Conservation (phyloP, 164 flowering plant species). For the Nymphaea thermarum region DNA sequence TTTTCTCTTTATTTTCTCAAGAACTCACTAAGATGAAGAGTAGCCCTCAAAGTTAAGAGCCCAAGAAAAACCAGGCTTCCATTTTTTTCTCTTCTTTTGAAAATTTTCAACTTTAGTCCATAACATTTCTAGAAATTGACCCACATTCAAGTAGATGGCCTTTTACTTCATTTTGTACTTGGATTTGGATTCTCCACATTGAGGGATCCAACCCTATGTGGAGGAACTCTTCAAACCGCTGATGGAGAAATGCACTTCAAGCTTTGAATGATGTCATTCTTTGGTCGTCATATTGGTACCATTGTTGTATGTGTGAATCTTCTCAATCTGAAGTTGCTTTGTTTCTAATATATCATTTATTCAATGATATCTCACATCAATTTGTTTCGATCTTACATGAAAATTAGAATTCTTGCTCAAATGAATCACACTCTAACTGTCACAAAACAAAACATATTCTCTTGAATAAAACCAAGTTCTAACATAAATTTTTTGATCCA, state of each 20-base stretch:
- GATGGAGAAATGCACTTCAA: not conserved
- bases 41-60: too few species aligned
- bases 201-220: not conserved
- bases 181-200: not conserved
- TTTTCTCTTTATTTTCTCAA: too few species aligned
- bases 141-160: too few species aligned
- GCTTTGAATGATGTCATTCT: not conserved
- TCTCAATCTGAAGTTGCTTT: not conserved
- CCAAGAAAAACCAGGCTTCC: too few species aligned
- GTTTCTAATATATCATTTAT: not conserved
- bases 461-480: slow-evolving; percentile 1
- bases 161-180: too few species aligned
- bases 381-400: not conserved
- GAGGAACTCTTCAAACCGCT: not conserved
- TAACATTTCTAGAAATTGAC: too few species aligned
- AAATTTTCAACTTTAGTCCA: too few species aligned
- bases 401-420: slow-evolving; percentile 1
- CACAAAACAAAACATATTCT: not conserved
- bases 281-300: slow-evolving; percentile 1
- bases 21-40: too few species aligned
- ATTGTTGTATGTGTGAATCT: not conserved
- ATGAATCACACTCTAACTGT: slow-evolving; percentile 1
- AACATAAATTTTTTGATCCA: slow-evolving; percentile 1
- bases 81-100: too few species aligned
- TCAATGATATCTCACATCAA: slow-evolving; percentile 3